Base-by-base conservation (phyloP, 306 rosid species). In the Erythrophleum fordii region DNA sequence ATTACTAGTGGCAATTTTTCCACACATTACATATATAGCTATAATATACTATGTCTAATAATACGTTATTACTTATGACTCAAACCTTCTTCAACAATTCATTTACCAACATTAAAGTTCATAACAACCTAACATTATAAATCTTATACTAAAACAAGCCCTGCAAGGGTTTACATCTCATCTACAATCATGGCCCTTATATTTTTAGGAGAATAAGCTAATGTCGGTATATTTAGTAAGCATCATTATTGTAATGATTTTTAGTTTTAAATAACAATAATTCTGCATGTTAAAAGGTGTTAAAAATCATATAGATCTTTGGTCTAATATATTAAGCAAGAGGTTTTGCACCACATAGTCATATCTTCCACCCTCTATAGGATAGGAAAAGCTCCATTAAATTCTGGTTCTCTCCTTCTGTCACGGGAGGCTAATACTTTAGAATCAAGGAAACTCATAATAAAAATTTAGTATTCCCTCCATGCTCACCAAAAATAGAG, bases 401-500 rank as follows among this genome's bases (percentile, higher is more conserved):
- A 28, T 58, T 75, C 42, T 0, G 6, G 6, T 5, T 23, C 14
- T 56, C 10, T 22, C 62, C 23, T 64, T 14, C 67, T 26, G 67
- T 26, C 4, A 60, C 1, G 39, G 5, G 18, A 25, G 66, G 61
- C 49, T 26, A 22, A 52, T 37, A 80, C 60, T 69, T 48, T 58
- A 35, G 34, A 73, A 51, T 78, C 31, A 77, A 77, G 77, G 42
- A 44, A 73, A 46, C 68, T 48, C 31, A 23, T 28, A 59, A 72
- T 73, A 66, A 41, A 72, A 45, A 34, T 25, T 76, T 70, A 64
- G 75, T 28, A 53, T 77, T 26, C 55, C 48, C 42, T n/a, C n/a
- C n/a, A n/a, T n/a, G n/a, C n/a, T 41, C 61, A 69, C 37, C 64
- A 72, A 44, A 77, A 77, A 44, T 44, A 67, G 13, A 65, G 17